Conservation (phyloP, 345 rosid genomes). For the Acer saccharum region DNA sequence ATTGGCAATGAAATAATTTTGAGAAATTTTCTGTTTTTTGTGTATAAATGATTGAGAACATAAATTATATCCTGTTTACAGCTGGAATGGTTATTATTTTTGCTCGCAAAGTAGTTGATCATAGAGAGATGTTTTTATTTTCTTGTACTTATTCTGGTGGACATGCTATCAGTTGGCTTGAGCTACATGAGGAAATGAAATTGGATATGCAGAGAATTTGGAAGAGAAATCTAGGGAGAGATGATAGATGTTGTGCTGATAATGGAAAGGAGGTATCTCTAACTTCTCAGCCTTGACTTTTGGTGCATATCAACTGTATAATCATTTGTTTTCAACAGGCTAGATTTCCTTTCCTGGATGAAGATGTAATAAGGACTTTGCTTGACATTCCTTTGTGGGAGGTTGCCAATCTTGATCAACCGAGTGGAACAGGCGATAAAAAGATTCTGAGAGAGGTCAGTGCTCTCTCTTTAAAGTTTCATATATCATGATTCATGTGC, state of each 20-base stretch:
- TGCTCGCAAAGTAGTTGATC: not conserved
- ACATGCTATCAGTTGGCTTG: slow-evolving; percentile 62
- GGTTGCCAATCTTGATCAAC: slow-evolving; percentile 77
- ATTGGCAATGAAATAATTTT: not conserved
- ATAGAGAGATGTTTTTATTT: not conserved
- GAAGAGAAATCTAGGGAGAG: slow-evolving; percentile 96
- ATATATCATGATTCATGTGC: not conserved
- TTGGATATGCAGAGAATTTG: slow-evolving; percentile 97
- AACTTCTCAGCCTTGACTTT: not conserved
- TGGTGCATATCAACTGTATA: not conserved
- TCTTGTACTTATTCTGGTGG: not conserved
- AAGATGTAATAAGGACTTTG: slow-evolving; percentile 80
- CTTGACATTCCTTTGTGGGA: slow-evolving; percentile 90
- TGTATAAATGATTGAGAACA: not conserved
- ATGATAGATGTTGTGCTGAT: slow-evolving; percentile 90
- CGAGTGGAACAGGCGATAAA: slow-evolving; percentile 96
- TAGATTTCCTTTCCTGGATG: slow-evolving; percentile 95
- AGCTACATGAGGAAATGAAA: slow-evolving; percentile 89
- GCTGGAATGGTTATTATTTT: not conserved
- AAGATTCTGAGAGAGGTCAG: slow-evolving; percentile 88
- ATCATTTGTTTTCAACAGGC: slow-evolving; percentile 44
- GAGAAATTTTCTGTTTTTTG: not conserved
- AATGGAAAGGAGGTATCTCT: slow-evolving; percentile 81
- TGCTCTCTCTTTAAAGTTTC: slow-evolving; percentile 12
- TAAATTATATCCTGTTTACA: not conserved